A percentile compares a stretch with the other conserved stretches of the same genome.
These are phyloP conservation scores for Beauveria brongniartii DNA, from an alignment of 2,329 filamentous ascomycete genomes.

Conservation along the genomic window DNA sequence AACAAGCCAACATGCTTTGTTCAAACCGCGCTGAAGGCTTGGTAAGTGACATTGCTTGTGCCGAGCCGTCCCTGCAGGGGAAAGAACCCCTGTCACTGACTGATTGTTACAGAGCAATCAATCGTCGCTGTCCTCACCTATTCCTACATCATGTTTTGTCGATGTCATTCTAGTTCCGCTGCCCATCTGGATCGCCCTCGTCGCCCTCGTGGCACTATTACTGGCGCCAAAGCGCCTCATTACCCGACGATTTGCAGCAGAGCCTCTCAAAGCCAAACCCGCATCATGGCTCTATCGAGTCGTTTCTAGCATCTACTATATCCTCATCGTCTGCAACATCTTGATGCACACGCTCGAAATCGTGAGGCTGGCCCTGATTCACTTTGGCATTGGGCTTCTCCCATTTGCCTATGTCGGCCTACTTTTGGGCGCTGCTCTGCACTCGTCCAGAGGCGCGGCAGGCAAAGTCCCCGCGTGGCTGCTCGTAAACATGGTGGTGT, in stretches of 20 bases:
- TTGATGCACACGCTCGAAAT: conserved; percentile 10
- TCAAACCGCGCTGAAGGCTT: conserved; percentile 5
- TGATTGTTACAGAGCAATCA: neutral
- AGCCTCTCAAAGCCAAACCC: neutral
- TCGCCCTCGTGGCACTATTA: neutral
- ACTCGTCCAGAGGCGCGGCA: neutral
- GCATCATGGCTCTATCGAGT: neutral
- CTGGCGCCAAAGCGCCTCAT: neutral
- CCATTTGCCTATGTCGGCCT: conserved; percentile 7
- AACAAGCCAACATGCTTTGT: neutral
- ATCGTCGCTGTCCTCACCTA: neutral
- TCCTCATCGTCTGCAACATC: conserved; percentile 2
- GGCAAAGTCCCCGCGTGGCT: neutral
- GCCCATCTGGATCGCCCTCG: conserved; percentile 5
- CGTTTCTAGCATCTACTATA: neutral
- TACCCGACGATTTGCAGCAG: neutral
- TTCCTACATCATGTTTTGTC: conserved; percentile 9
- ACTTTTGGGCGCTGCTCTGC: neutral
- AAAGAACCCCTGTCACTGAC: neutral
- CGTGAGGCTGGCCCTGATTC: conserved; percentile 1
- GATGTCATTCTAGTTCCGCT: conserved; percentile 8
- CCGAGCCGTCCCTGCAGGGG: too few relatives aligned
- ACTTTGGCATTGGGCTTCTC: conserved; percentile 6
- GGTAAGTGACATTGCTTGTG: neutral
- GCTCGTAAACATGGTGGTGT: conserved; percentile 4